Base-by-base conservation (phyloP, 1,139 yeast species). In the Diutina ranongensis region DNA sequence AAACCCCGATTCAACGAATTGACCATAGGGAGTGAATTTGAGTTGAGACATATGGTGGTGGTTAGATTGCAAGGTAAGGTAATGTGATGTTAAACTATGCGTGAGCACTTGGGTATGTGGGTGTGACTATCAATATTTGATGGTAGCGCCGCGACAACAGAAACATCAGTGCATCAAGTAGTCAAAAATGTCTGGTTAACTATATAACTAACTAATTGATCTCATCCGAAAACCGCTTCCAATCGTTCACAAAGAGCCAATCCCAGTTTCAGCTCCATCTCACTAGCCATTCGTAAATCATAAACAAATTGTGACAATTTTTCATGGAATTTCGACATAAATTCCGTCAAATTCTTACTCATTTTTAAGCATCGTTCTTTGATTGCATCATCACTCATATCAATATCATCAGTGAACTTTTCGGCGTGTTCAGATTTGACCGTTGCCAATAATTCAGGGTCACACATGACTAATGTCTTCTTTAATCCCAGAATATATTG, bases 1-100 rank as follows among this genome's bases (percentile, higher is more conserved):
- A 62, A 92, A 92, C 0, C 95, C 77, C 0, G 95, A 78, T 56
- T 89, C 97, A 32, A 83, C 79, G 58, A 83, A 83, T 2, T 95
- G 82, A 49, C 74, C 78, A 22, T 80, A 63, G 0, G 85, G 75
- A 1, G 76, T 69, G 59, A 69, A 80, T 51, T 25, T 25, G 5
- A 25, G 10, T 25, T 25, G 28, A 10, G 28, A 25, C 28, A 25
- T 25, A n/a, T n/a, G n/a, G n/a, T n/a, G n/a, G n/a, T n/a, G n/a
- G n/a, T n/a, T n/a, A n/a, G n/a, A n/a, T n/a, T n/a, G n/a, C n/a
- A n/a, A n/a, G n/a, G n/a, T n/a, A n/a, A n/a, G n/a, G n/a, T n/a
- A n/a, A n/a, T n/a, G n/a, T n/a, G n/a, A n/a, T n/a, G n/a, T n/a
- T n/a, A n/a, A n/a, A n/a, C n/a, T n/a, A n/a, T n/a, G n/a, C n/a